phyloP scores from a whole-genome alignment of 2,329 filamentous ascomycete genomes.

The Coniochaeta sp. region DNA sequence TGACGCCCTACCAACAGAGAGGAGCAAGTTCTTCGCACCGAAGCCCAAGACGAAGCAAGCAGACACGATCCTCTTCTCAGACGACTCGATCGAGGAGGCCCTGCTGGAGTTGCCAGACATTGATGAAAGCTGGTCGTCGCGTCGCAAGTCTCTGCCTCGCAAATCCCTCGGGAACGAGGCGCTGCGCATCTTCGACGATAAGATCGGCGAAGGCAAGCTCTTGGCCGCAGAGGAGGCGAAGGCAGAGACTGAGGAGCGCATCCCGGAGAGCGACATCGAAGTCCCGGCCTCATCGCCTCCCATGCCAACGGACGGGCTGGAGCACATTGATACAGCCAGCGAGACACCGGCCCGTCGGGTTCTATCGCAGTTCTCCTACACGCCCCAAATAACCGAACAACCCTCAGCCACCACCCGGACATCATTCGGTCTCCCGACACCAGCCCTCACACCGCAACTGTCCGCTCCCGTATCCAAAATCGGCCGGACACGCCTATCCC shows the following conservation, averaged over 20 bases:
- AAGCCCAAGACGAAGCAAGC: slow-evolving; percentile 21
- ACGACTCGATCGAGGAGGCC: slow-evolving; percentile 51
- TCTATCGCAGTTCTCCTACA: slow-evolving; percentile 20
- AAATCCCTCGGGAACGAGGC: slow-evolving; percentile 26
- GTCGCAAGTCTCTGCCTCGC: slow-evolving; percentile 21
- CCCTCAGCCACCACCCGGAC: slow-evolving; percentile 16
- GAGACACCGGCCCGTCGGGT: slow-evolving; percentile 15
- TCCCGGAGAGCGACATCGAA: slow-evolving; percentile 10
- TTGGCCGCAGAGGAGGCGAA: slow-evolving; percentile 8
- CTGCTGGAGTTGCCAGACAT: slow-evolving; percentile 44
- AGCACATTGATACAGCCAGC: slow-evolving; percentile 4
- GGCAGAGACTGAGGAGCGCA: background rate
- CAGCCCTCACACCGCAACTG: slow-evolving; percentile 20
- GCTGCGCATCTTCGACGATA: slow-evolving; percentile 39
- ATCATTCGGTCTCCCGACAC: slow-evolving; percentile 34
- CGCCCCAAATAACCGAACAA: slow-evolving; percentile 12
- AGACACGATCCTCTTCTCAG: slow-evolving; percentile 43
- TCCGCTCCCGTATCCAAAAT: slow-evolving; percentile 7
- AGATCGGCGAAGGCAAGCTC: slow-evolving; percentile 11
- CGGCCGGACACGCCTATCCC: background rate
- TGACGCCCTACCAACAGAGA: slow-evolving; percentile 28
- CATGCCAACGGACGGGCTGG: background rate
- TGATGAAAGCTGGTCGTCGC: slow-evolving; percentile 42
- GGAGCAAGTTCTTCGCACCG: slow-evolving; percentile 46
- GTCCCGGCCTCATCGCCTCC: slow-evolving; percentile 12